phyloP scores from a whole-genome alignment of 371 early-diverging fungal genomes.

The Dichotomocladium elegans region DNA sequence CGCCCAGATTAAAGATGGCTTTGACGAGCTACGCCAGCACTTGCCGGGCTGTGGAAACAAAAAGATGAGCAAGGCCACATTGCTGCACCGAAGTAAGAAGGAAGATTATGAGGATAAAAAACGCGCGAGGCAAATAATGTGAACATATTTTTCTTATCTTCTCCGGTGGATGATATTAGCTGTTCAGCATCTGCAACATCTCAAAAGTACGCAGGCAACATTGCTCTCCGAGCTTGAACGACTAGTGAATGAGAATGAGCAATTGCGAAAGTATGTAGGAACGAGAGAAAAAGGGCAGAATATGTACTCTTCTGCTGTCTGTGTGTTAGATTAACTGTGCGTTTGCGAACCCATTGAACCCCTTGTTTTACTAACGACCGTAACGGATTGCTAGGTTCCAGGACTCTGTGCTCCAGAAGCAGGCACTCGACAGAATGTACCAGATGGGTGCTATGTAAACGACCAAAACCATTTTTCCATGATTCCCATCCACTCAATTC shows the following conservation, averaged over 20 bases:
- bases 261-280: conserved; percentile 35
- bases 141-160: neutral
- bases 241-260: conserved; percentile 46
- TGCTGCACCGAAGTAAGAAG: conserved; percentile 48
- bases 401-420: conserved; percentile 47
- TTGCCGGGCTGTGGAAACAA: conserved; percentile 52
- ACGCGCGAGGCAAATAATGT: neutral
- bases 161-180: conserved; percentile 18
- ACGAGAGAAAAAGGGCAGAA: neutral
- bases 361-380: too few species aligned
- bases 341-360: too few species aligned
- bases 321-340: too few species aligned
- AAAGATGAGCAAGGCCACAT: conserved; percentile 56
- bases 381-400: too few species aligned
- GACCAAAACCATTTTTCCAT: neutral
- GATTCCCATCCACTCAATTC: neutral
- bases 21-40: conserved; percentile 52
- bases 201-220: conserved; percentile 41
- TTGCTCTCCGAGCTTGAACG: conserved; percentile 44
- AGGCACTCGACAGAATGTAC: conserved; percentile 52
- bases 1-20: conserved; percentile 59
- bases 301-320: neutral
- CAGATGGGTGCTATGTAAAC: conserved; percentile 44
- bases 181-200: conserved; percentile 47
- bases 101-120: neutral